phyloP scores from a whole-genome alignment of 2,329 filamentous ascomycete species.

The Ophiosphaerella herpotricha region DNA sequence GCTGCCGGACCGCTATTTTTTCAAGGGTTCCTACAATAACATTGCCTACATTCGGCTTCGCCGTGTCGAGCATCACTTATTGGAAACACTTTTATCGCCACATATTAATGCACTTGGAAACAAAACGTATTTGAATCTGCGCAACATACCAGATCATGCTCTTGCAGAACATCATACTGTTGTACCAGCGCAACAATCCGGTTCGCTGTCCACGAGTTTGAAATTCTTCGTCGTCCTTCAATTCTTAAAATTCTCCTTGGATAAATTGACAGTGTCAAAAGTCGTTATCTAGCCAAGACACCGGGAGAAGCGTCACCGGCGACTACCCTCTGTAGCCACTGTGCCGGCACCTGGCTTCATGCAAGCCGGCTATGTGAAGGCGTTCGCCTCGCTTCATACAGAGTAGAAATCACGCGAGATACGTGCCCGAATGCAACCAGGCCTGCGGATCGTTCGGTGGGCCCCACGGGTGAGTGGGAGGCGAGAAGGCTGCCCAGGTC shows the following conservation, averaged over 20 bases:
- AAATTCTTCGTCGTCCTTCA: neutral
- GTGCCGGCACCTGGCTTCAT: conserved; percentile 1
- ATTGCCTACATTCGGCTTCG: neutral
- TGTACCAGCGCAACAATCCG: neutral
- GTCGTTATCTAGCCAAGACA: conserved; percentile 1
- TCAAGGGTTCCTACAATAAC: neutral
- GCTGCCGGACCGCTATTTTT: neutral
- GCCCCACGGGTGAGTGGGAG: conserved; percentile 1
- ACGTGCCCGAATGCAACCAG: conserved; percentile 1
- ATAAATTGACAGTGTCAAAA: conserved; percentile 1
- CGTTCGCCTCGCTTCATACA: conserved; percentile 2
- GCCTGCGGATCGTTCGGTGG: neutral
- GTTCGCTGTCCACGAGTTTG: neutral
- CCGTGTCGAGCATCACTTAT: neutral
- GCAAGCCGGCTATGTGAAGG: conserved; percentile 6
- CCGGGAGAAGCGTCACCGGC: neutral
- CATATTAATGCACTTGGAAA: neutral
- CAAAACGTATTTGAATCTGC: neutral
- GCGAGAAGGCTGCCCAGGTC: neutral
- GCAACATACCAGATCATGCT: neutral
- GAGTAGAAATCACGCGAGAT: conserved; percentile 2
- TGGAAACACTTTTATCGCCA: neutral
- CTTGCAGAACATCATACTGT: neutral
- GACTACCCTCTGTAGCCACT: conserved; percentile 1
- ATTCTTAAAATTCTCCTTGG: conserved; percentile 4